Evolutionary conservation across 768 basidiomycete species (phyloP).

Genomic region (Pisolithus sp.): DNA sequence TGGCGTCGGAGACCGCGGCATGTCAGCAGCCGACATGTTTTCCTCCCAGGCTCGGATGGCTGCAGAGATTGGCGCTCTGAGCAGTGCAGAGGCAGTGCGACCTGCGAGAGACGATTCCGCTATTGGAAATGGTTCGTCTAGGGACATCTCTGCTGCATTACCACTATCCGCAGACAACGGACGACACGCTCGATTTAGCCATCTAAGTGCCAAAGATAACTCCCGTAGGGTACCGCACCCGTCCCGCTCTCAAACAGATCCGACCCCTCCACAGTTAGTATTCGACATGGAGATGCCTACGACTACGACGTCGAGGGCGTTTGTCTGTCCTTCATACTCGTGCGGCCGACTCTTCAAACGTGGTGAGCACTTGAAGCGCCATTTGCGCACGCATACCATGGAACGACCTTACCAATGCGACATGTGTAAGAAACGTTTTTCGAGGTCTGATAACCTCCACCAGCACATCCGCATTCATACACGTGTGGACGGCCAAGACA

Average conservation of each 20-base stretch:
- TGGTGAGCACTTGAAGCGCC: slow-evolving; percentile 85
- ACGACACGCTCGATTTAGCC: slow-evolving; percentile 13
- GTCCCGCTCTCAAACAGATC: slow-evolving; percentile 11
- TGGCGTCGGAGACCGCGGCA: slow-evolving; percentile 22
- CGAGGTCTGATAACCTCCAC: slow-evolving; percentile 80
- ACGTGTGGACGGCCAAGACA: slow-evolving; percentile 24
- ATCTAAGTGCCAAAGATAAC: slow-evolving; percentile 12
- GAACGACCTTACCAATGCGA: slow-evolving; percentile 77
- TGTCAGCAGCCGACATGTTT: slow-evolving; percentile 66
- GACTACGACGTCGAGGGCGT: slow-evolving; percentile 49
- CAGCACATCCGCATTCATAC: slow-evolving; percentile 82
- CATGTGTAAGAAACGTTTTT: slow-evolving; percentile 75
- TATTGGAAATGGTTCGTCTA: slow-evolving; percentile 14
- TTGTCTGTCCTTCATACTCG: slow-evolving; percentile 76
- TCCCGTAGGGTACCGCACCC: slow-evolving; percentile 15
- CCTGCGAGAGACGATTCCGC: not conserved
- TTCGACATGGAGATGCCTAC: slow-evolving; percentile 11
- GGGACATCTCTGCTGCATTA: slow-evolving; percentile 7
- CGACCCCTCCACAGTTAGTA: slow-evolving; percentile 14
- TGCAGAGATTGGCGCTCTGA: not conserved
- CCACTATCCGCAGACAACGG: slow-evolving; percentile 19
- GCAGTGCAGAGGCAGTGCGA: slow-evolving; percentile 11
- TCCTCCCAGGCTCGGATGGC: slow-evolving; percentile 40
- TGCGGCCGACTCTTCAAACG: slow-evolving; percentile 87
- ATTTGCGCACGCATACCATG: slow-evolving; percentile 84